phyloP scores from a whole-genome alignment of 2,329 filamentous ascomycete genomes.

The Arthrinium phaeospermum region DNA sequence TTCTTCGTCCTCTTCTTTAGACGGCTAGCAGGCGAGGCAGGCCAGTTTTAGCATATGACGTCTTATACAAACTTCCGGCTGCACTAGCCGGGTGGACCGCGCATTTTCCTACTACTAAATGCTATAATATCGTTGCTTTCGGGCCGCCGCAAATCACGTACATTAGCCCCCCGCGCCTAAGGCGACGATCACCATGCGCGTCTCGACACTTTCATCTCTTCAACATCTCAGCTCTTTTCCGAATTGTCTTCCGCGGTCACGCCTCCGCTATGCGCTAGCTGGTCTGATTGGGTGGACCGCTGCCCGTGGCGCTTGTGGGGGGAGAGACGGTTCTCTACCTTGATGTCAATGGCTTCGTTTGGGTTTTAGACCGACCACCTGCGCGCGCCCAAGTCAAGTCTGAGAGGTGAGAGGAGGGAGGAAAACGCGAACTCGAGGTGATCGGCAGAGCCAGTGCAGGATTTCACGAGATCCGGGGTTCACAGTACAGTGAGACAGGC shows the following conservation, averaged over 20 bases:
- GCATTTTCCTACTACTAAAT: background rate
- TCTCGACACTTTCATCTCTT: background rate
- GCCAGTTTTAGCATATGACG: background rate
- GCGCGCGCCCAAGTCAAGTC: background rate
- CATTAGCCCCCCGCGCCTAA: background rate
- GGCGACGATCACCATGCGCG: background rate
- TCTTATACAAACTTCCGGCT: background rate
- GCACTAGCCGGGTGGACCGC: background rate
- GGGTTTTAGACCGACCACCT: background rate
- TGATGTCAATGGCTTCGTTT: background rate
- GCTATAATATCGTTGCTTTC: background rate
- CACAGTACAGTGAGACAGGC: background rate
- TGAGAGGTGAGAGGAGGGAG: background rate
- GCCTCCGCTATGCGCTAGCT: background rate
- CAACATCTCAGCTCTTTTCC: background rate
- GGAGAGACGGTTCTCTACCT: background rate
- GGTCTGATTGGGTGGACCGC: background rate
- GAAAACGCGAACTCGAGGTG: background rate
- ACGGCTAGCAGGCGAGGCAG: background rate
- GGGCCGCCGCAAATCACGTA: background rate
- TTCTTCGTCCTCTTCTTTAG: background rate
- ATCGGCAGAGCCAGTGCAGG: background rate
- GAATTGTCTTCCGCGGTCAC: background rate
- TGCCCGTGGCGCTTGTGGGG: background rate
- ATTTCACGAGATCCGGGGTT: background rate